Percentiles rank a stretch among this genome's conserved stretches.
phyloP scores from a whole-genome alignment of 176 grass and related monocot species.

The Bothriochloa decipiens region DNA sequence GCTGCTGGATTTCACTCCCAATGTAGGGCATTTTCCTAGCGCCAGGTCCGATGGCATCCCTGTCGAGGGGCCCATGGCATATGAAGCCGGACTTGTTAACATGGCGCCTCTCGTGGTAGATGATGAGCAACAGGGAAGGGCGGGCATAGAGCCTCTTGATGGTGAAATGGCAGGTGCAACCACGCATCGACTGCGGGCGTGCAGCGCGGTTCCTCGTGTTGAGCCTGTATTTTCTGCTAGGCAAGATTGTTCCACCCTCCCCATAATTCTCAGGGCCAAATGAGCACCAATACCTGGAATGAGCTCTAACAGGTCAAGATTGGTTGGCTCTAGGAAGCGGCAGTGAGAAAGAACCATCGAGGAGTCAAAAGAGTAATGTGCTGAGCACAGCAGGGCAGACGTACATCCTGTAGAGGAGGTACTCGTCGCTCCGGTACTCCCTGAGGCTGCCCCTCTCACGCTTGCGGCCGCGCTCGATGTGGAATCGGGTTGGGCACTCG shows the following conservation, averaged over 20 bases:
- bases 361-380: too few species aligned
- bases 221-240: constrained; percentile 78
- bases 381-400: not conserved
- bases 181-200: constrained; percentile 87
- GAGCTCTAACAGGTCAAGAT: not conserved
- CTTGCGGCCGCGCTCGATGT: constrained; percentile 80
- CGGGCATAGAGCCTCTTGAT: constrained; percentile 76
- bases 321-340: not conserved
- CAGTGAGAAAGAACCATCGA: not conserved
- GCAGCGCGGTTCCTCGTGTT: constrained; percentile 88
- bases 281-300: constrained; percentile 91
- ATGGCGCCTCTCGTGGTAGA: constrained; percentile 89
- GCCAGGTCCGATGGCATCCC: constrained; percentile 83
- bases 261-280: constrained; percentile 96
- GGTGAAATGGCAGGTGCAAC: constrained; percentile 87
- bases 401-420: constrained; percentile 78
- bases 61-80: constrained; percentile 83
- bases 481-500: constrained; percentile 82
- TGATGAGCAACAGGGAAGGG: constrained; percentile 66
- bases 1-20: constrained; percentile 85
- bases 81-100: constrained; percentile 80
- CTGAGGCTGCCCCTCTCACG: constrained; percentile 68
- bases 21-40: constrained; percentile 80
- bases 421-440: constrained; percentile 74
- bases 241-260: constrained; percentile 78